Percentiles rank a stretch among this genome's conserved stretches.
phyloP scores from a whole-genome alignment of 352 stramenopile genomes.

The Detonula confervacea region DNA sequence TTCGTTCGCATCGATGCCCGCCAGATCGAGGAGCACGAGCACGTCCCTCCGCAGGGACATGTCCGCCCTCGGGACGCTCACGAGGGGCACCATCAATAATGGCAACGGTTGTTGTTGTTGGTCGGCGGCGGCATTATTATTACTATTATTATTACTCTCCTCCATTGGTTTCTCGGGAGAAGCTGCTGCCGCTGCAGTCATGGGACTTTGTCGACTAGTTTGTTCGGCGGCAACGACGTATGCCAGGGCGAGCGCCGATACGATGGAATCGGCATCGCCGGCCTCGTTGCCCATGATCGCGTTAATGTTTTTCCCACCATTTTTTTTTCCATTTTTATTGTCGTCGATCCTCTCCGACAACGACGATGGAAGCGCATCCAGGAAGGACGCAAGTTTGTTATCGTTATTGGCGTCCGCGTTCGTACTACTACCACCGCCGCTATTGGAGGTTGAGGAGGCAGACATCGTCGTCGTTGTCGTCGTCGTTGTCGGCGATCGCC shows the following conservation, averaged over 20 bases:
- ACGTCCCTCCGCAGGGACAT: conserved; percentile 69
- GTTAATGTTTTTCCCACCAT: conserved; percentile 20
- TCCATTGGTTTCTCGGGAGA: too few species aligned
- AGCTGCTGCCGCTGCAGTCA: too few species aligned
- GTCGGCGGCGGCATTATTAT: too few species aligned
- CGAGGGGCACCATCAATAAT: conserved; percentile 50
- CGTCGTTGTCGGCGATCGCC: too few species aligned
- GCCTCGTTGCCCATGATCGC: conserved; percentile 77
- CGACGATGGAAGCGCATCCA: background rate
- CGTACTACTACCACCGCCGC: too few species aligned
- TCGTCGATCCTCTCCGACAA: conserved; percentile 8
- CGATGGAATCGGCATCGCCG: conserved; percentile 80
- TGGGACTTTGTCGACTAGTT: too few species aligned
- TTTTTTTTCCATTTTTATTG: background rate
- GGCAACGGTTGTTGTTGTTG: conserved; percentile 15
- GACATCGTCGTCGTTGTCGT: too few species aligned
- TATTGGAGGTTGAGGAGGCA: too few species aligned
- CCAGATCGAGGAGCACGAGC: conserved; percentile 64
- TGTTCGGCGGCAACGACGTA: conserved; percentile 69
- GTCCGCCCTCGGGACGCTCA: conserved; percentile 64
- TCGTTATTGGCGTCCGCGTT: background rate
- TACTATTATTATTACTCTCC: too few species aligned
- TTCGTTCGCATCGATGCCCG: conserved; percentile 46
- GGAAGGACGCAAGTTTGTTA: conserved; percentile 7
- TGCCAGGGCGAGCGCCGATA: conserved; percentile 66